Evolutionary conservation across 495 filamentous ascomycete genomes (phyloP).

Genomic region (Aspergillus ellipticus): DNA sequence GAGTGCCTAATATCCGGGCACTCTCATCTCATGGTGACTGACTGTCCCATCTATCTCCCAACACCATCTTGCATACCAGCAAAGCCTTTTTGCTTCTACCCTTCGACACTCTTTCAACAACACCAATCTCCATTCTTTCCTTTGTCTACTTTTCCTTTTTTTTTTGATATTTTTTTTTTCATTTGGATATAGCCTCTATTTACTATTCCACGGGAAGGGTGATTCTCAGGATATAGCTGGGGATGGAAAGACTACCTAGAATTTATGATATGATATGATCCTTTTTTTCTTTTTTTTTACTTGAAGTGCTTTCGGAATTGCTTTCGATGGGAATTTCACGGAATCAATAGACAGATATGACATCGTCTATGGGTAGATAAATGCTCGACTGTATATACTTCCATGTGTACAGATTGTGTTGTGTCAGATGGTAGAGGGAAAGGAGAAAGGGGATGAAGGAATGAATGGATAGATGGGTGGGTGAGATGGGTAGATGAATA

Average conservation of each 20-base stretch:
- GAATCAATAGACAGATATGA: too few relatives aligned
- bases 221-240: not conserved
- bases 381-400: not conserved
- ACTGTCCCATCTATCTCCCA: not conserved
- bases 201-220: not conserved
- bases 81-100: not conserved
- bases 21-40: not conserved
- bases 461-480: too few relatives aligned
- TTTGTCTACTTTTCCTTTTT: conserved; percentile 15
- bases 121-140: conserved; percentile 6
- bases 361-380: not conserved
- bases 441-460: too few relatives aligned
- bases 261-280: not conserved
- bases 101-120: not conserved
- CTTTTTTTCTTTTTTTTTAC: too few relatives aligned
- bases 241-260: not conserved
- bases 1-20: too few relatives aligned
- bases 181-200: not conserved
- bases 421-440: not conserved
- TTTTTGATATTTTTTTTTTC: conserved; percentile 1
- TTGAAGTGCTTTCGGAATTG: too few relatives aligned
- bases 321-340: too few relatives aligned
- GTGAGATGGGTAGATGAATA: too few relatives aligned
- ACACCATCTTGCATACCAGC: not conserved
- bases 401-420: not conserved